These are phyloP conservation scores for Xylaria castorea DNA, from an alignment of 495 filamentous ascomycete species.

Conservation along the genomic window DNA sequence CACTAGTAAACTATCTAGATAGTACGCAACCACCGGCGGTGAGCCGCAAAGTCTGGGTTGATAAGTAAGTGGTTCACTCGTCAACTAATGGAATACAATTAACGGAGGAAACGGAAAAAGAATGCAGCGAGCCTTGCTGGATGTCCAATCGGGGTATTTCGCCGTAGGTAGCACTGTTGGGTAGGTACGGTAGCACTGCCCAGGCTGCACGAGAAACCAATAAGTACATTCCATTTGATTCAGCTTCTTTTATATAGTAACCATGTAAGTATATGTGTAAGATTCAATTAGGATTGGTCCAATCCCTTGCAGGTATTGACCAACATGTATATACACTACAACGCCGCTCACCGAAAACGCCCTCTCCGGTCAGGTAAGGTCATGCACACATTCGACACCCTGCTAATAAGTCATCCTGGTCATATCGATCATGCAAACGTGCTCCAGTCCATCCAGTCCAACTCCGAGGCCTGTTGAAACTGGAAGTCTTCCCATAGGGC, in stretches of 20 bases:
- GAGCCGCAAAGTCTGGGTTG: not conserved
- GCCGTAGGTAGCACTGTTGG: not conserved
- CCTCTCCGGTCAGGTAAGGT: not conserved
- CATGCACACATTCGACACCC: not conserved
- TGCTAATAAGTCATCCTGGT: not conserved
- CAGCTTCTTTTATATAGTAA: not conserved
- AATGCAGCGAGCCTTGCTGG: not conserved
- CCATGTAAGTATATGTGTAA: not conserved
- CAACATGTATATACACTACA: not conserved
- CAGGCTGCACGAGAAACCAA: not conserved
- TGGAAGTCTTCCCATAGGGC: slow-evolving; percentile 43
- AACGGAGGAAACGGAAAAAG: not conserved
- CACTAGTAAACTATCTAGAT: not conserved
- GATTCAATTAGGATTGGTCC: not conserved
- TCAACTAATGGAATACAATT: not conserved
- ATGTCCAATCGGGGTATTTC: not conserved
- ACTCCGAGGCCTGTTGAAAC: slow-evolving; percentile 39
- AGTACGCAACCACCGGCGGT: not conserved
- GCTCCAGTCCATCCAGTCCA: slow-evolving; percentile 46
- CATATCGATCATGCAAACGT: slow-evolving; percentile 30
- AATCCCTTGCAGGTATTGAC: not conserved
- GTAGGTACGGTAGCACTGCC: not conserved
- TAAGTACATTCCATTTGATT: not conserved
- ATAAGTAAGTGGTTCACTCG: not conserved
- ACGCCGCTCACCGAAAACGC: slow-evolving; percentile 2